Evolutionary conservation across 2,329 filamentous ascomycete genomes (phyloP), one percentile per base, ranked within the genome.

Genomic region (Pseudodiploospora longispora): DNA sequence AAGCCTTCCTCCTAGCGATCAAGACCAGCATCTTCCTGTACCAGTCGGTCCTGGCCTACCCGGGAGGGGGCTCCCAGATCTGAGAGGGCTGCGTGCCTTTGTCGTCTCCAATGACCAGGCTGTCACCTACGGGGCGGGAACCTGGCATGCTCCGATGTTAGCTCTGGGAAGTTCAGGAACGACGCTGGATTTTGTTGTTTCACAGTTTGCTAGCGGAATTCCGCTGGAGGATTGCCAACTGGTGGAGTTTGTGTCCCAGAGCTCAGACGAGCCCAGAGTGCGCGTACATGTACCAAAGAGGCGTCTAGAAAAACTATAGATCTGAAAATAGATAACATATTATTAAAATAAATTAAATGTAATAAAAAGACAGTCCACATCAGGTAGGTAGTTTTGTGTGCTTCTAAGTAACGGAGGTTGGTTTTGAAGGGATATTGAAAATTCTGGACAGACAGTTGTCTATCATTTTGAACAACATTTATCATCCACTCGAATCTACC

Each of bases 91-190:
- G 34, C 75, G 72, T 52, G 91, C 89, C 0, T 98, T 96, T 60
- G 67, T 94, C 43, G 90, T 87, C 2, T 78, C 74, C 40, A 82
- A 80, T 3, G 74, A 76, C 27, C 88, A 95, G 68, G 90, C 88
- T 8, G 87, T 98, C 10, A 96, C 89, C 3, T 98, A 97, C 62
- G 88, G 78, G 1, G 82, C 86, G 1, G 93, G 88, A 5, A 96
- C 89, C 43, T 98, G 91, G 79, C 93, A 98, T 70, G 89, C 91
- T 49, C 93, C 93, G 1, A 97, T 98, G 91, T 85, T 89, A 10
- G 89, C 87, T 10, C 65, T 97, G 40, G 90, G 90, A 0, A 50
- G 59, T 3, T 44, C 56, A 2, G 71, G 66, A 2, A 66, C 69
- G 28, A 73, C 81, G 19, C 71, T 96, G 39, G 87, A 93, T 59